phyloP scores from a whole-genome alignment of 768 basidiomycete species.

The Podaxis sp. region DNA sequence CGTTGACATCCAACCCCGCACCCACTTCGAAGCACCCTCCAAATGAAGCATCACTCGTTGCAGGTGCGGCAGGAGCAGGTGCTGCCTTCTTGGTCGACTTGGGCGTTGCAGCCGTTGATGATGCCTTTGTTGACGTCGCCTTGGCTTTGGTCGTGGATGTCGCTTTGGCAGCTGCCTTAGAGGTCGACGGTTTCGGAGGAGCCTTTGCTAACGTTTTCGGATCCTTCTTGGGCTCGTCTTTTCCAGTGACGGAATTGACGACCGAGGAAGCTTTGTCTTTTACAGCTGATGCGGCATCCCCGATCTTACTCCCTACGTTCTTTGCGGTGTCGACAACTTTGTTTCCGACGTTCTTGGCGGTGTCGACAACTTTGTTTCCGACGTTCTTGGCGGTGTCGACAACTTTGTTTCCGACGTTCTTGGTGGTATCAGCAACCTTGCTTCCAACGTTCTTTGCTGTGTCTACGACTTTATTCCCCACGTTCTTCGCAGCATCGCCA shows the following conservation, averaged over 20 bases:
- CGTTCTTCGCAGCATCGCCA: not conserved
- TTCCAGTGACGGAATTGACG: not conserved
- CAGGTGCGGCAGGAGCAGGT: not conserved
- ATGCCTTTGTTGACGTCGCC: not conserved
- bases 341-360: not conserved
- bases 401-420: not conserved
- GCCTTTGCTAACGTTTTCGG: not conserved
- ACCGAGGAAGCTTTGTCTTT: not conserved
- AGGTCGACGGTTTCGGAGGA: not conserved
- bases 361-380: not conserved
- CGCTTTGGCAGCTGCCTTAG: not conserved
- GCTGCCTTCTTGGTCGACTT: not conserved
- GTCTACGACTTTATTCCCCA: not conserved
- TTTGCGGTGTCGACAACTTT: not conserved
- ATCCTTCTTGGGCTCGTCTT: not conserved
- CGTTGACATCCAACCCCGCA: constrained; percentile 34
- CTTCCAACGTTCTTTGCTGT: not conserved
- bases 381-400: not conserved
- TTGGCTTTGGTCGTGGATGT: not conserved
- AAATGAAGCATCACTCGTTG: not conserved
- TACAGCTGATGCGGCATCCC: too few species aligned
- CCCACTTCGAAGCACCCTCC: constrained; percentile 35
- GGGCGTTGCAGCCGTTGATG: not conserved
- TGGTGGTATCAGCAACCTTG: not conserved
- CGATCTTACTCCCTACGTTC: not conserved